These are phyloP conservation scores for Postia placenta DNA, from an alignment of 768 basidiomycete species.

Conservation along the genomic window DNA sequence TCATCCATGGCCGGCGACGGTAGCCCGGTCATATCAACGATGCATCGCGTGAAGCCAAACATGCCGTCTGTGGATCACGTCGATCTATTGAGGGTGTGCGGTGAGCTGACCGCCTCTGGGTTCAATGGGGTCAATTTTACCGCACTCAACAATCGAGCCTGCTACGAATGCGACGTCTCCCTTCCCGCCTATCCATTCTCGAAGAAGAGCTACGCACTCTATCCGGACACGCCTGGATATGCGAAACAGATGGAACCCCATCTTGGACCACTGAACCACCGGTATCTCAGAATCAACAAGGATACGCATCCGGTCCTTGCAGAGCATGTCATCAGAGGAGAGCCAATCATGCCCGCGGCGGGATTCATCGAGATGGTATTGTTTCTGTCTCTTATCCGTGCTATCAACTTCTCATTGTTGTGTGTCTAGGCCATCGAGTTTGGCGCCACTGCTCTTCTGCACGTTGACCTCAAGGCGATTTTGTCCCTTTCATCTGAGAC, in stretches of 20 bases:
- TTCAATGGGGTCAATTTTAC: constrained; percentile 28
- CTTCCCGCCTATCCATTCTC: constrained; percentile 26
- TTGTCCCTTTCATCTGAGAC: constrained; percentile 20
- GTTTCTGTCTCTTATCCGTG: not conserved
- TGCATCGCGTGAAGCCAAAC: constrained; percentile 21
- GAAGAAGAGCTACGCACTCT: constrained; percentile 19
- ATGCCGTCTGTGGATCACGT: constrained; percentile 19
- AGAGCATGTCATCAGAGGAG: constrained; percentile 38
- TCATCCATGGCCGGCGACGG: constrained; percentile 13
- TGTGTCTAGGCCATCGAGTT: constrained; percentile 28
- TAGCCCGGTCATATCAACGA: constrained; percentile 20
- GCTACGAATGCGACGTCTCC: not conserved
- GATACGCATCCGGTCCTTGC: constrained; percentile 34
- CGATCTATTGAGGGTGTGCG: constrained; percentile 23
- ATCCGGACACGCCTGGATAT: constrained; percentile 9
- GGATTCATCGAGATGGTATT: constrained; percentile 36
- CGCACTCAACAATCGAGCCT: constrained; percentile 19
- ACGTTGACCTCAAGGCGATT: constrained; percentile 22
- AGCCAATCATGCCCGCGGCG: constrained; percentile 41
- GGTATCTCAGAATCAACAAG: constrained; percentile 29
- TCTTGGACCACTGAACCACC: constrained; percentile 31
- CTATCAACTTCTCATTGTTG: constrained; percentile 1
- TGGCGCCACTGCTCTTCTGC: constrained; percentile 21
- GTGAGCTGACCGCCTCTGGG: constrained; percentile 24
- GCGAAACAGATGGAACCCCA: constrained; percentile 19